Base-by-base conservation (phyloP, 2,329 filamentous ascomycete genomes). In the Diaporthe vaccinii region DNA sequence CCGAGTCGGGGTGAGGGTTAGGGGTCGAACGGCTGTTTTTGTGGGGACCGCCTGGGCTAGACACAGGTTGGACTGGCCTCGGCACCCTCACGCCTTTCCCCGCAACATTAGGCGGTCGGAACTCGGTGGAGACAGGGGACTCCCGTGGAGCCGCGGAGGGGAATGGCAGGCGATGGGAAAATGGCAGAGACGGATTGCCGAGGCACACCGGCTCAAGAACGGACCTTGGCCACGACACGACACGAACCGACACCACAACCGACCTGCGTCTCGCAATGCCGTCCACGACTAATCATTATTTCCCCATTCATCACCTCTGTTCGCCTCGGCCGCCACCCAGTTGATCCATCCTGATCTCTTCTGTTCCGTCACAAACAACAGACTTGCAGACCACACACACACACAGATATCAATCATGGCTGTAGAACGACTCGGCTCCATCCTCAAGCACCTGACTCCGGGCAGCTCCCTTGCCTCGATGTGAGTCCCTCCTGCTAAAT, bases 361-460 rank as follows among this genome's bases (percentile, higher is more conserved):
- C 28, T 14, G 22, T 41, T 4, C 44, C 8, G 17, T 44, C n/a
- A 41, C 25, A 39, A 25, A 31, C 36, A n/a, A 25, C 22, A 53
- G n/a, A 34, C 28, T 55, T 22, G 15, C 17, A 67, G 22, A 17
- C 28, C 22, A 67, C 34, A 4, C 39, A 34, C 34, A 34, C 34
- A 51, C 59, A 59, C 74, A 68, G 84, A 88, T 79, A 80, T 25
- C 39, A 51, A 72, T 22, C 44, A 97, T 96, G 94, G 93, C 95
- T 79, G 90, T 92, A 77, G 95, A 98, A 88, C 92, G 96, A 85
- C 92, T 98, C 80, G 93, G 91, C 81, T 96, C 94, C 79, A 94
- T 98, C 81, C 90, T 98, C 81, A 95, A 93, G 86, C 96, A 98
- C 85, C 89, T 98, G 82, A 89, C 93, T 76, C 94, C 95, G 69